Percentiles rank a stretch among this genome's conserved stretches.
Conservation (phyloP, 1,139 yeast species). For the Yamadazyma membranifaciens region DNA sequence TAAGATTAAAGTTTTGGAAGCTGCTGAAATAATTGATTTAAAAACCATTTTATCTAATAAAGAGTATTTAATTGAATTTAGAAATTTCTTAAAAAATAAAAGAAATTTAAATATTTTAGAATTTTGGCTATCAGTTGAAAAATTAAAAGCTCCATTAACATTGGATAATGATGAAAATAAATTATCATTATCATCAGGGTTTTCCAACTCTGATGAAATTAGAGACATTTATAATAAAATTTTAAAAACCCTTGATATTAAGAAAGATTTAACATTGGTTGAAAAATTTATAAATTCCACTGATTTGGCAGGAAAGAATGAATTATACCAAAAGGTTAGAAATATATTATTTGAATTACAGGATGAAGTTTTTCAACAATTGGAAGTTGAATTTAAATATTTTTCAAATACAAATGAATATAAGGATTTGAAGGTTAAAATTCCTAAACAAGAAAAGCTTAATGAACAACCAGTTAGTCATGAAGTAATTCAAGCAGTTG, state of each 20-base stretch:
- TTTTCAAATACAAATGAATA: slow-evolving; percentile 13
- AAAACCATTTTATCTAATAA: slow-evolving; percentile 9
- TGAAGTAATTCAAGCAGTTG: slow-evolving; percentile 61
- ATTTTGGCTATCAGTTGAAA: slow-evolving; percentile 68
- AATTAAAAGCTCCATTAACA: slow-evolving; percentile 59
- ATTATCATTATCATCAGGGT: slow-evolving; percentile 18
- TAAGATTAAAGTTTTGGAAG: slow-evolving; percentile 12
- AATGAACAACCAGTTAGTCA: slow-evolving; percentile 19
- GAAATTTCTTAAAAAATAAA: slow-evolving; percentile 54
- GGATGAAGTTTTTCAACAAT: slow-evolving; percentile 40
- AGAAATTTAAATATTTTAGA: slow-evolving; percentile 46
- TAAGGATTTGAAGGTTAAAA: slow-evolving; percentile 5
- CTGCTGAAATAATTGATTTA: slow-evolving; percentile 8
- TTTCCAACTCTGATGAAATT: slow-evolving; percentile 48
- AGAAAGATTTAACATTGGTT: slow-evolving; percentile 21
- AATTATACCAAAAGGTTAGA: slow-evolving; percentile 48
- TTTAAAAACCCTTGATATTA: slow-evolving; percentile 25
- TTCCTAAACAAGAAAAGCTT: neutral
- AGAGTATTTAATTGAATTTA: slow-evolving; percentile 39
- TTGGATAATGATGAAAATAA: slow-evolving; percentile 8
- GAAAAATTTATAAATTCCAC: slow-evolving; percentile 21
- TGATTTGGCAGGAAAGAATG: slow-evolving; percentile 14
- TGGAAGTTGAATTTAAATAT: slow-evolving; percentile 24
- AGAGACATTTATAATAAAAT: slow-evolving; percentile 44
- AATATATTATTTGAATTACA: slow-evolving; percentile 58